A percentile compares a stretch with the other conserved stretches of the same genome.
phyloP scores from a whole-genome alignment of 352 stramenopile species.

The Phytophthora tubulina region DNA sequence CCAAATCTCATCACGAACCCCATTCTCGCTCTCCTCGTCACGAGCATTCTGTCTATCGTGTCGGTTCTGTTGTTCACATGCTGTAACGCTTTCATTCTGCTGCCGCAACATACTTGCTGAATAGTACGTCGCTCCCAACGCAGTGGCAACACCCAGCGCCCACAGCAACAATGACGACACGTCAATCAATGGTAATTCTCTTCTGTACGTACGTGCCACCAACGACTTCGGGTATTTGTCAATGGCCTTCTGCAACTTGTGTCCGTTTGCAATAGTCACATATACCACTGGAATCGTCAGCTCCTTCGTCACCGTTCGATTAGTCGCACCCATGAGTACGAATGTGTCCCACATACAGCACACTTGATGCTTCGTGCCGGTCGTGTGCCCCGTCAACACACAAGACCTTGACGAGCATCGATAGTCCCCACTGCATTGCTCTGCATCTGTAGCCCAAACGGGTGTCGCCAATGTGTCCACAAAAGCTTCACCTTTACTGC shows the following conservation, averaged over 20 bases:
- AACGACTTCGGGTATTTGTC: constrained; percentile 52
- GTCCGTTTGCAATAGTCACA: constrained; percentile 67
- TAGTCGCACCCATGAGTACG: constrained; percentile 76
- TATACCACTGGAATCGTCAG: constrained; percentile 75
- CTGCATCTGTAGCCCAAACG: constrained; percentile 60
- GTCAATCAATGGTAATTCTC: constrained; percentile 61
- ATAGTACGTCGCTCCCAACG: constrained; percentile 74
- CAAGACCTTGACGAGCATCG: constrained; percentile 64
- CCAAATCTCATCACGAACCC: constrained; percentile 49
- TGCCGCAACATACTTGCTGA: constrained; percentile 39
- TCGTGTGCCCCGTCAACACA: constrained; percentile 60
- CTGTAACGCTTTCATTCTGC: constrained; percentile 19
- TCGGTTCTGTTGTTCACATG: constrained; percentile 33
- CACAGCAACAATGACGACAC: constrained; percentile 71
- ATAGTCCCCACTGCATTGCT: constrained; percentile 40
- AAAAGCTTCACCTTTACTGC: constrained; percentile 63
- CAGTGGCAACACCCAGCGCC: constrained; percentile 66
- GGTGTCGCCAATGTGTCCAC: constrained; percentile 50
- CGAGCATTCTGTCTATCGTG: constrained; percentile 18
- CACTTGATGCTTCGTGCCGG: constrained; percentile 53
- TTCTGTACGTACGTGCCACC: constrained; percentile 54
- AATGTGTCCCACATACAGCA: constrained; percentile 87
- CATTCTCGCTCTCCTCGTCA: constrained; percentile 22
- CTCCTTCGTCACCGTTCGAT: constrained; percentile 49
- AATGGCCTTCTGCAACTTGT: constrained; percentile 52